Base-by-base conservation (phyloP, 257 asterid genomes). In the Vinca minor region DNA sequence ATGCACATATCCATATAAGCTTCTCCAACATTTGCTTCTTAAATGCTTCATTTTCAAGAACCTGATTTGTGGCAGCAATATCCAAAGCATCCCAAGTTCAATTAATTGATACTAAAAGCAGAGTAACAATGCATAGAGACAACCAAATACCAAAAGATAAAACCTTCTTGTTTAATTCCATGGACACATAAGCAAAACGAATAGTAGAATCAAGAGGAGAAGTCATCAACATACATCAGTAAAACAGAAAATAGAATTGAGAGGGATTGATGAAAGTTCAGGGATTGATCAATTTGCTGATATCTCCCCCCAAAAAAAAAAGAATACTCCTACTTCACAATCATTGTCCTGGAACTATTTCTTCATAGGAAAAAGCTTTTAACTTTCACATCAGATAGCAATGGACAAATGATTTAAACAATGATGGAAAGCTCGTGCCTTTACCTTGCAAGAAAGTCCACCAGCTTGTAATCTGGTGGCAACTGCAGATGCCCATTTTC, bases 401-500 rank as follows among this genome's bases (percentile, higher is more conserved):
- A n/a, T n/a, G n/a, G n/a, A n/a, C n/a, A n/a, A n/a, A n/a, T n/a
- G n/a, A n/a, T n/a, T n/a, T n/a, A n/a, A n/a, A n/a, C n/a, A n/a
- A n/a, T 12, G 5, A 11, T 1, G 21, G 0, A 54, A 38, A 62
- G 20, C 34, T 38, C 11, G 41, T 42, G 59, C 59, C 21, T 62
- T n/a, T 50, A 93, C 98, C 96, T 93, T 93, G 87, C 98, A 93
- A 65, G 97, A 79, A 52, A 93, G 89, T 68, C 96, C 98, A 32
- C 96, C 95, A 21, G 85, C 81, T 12, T 38, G 78, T 70, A 93
- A n/a, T n/a, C n/a, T n/a, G n/a, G n/a, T n/a, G n/a, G n/a, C n/a
- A n/a, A n/a, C n/a, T n/a, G n/a, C n/a, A n/a, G 95, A 77, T 0
- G 94, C 98, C 97, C 98, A 93, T 71, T 89, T 93, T 38, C 98